phyloP scores from a whole-genome alignment of 2,329 filamentous ascomycete species.

The Fusarium tricinctum region DNA sequence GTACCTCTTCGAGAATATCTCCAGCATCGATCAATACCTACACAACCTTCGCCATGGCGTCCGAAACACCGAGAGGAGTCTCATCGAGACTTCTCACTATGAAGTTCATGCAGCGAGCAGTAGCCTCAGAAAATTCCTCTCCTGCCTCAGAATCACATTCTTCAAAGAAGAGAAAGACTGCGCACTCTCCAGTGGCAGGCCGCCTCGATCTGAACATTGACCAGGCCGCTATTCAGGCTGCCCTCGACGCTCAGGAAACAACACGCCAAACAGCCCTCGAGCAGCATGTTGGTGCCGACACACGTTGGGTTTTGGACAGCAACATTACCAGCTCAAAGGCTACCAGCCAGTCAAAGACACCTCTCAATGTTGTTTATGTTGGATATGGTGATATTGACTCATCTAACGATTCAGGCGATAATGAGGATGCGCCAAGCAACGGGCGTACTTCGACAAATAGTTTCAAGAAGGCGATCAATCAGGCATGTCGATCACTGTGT shows the following conservation, averaged over 20 bases:
- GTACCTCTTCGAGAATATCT: slow-evolving; percentile 13
- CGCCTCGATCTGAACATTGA: slow-evolving; percentile 61
- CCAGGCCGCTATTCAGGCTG: slow-evolving; percentile 72
- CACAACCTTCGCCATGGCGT: slow-evolving; percentile 56
- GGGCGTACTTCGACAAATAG: slow-evolving; percentile 57
- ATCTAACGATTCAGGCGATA: slow-evolving; percentile 53
- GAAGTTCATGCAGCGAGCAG: slow-evolving; percentile 97
- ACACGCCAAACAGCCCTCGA: slow-evolving; percentile 73
- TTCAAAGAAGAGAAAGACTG: slow-evolving; percentile 74
- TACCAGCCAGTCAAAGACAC: slow-evolving; percentile 53
- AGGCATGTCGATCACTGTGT: slow-evolving; percentile 47
- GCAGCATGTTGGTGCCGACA: slow-evolving; percentile 75
- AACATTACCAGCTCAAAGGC: slow-evolving; percentile 46
- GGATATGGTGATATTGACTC: slow-evolving; percentile 66
- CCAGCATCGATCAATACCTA: neutral
- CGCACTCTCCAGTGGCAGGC: slow-evolving; percentile 56
- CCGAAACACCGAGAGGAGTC: slow-evolving; percentile 75
- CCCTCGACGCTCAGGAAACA: slow-evolving; percentile 75
- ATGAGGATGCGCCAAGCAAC: slow-evolving; percentile 53
- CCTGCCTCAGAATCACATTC: slow-evolving; percentile 65
- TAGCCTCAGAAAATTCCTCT: slow-evolving; percentile 68
- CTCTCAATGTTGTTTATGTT: slow-evolving; percentile 71
- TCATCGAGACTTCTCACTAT: slow-evolving; percentile 91
- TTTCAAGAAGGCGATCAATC: slow-evolving; percentile 46
- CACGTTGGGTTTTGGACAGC: slow-evolving; percentile 80